Evolutionary conservation across 2,329 filamentous ascomycete species (phyloP).

Genomic region (Elsinoe necatrix): DNA sequence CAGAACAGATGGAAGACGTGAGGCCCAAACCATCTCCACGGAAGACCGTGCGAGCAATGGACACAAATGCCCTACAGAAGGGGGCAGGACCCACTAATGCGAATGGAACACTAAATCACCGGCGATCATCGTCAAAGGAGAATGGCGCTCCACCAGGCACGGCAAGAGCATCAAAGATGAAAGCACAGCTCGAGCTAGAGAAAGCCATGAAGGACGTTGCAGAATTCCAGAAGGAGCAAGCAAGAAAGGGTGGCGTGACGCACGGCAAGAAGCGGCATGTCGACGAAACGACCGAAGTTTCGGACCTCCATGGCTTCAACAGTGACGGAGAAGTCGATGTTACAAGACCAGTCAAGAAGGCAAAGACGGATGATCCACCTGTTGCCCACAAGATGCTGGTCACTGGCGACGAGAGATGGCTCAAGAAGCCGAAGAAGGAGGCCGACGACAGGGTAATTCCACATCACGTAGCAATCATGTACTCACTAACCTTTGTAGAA

Average conservation of each 20-base stretch:
- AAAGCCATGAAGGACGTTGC: constrained; percentile 75
- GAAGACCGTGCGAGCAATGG: constrained; percentile 21
- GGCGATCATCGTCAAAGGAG: constrained; percentile 51
- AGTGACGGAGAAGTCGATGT: constrained; percentile 37
- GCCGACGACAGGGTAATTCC: constrained; percentile 68
- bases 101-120: background rate
- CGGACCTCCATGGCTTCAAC: constrained; percentile 33
- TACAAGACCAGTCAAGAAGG: constrained; percentile 40
- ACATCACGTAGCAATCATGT: background rate
- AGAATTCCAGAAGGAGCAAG: constrained; percentile 87
- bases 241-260: constrained; percentile 61
- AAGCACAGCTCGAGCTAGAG: constrained; percentile 69
- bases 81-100: constrained; percentile 6
- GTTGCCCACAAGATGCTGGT: constrained; percentile 69
- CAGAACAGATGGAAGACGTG: constrained; percentile 12
- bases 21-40: constrained; percentile 17
- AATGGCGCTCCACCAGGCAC: constrained; percentile 72
- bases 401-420: constrained; percentile 79
- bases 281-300: constrained; percentile 33
- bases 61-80: constrained; percentile 9
- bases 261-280: constrained; percentile 46
- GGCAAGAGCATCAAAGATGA: constrained; percentile 72
- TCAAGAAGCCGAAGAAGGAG: constrained; percentile 62
- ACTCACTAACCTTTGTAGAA: constrained; percentile 43
- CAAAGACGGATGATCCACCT: constrained; percentile 38